Percentiles rank a stretch among this genome's conserved stretches.
Evolutionary conservation across 2,329 filamentous ascomycete species (phyloP).

Genomic region (Exophiala sp.): DNA sequence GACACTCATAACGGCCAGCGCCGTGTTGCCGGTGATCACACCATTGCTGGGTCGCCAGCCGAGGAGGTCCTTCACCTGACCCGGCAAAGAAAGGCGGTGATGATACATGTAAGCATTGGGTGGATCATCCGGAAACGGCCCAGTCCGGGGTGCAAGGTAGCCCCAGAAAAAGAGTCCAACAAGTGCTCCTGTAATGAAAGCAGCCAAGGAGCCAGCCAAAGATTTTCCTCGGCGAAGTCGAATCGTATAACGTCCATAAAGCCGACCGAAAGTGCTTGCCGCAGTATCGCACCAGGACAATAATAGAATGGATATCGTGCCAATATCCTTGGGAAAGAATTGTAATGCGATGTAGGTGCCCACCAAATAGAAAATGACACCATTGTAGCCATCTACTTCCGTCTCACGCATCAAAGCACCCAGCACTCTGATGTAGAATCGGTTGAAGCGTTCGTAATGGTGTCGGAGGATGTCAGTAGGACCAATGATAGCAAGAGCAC

Average conservation of each 20-base stretch:
- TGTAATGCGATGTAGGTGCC: conserved; percentile 82
- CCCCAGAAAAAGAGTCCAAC: conserved; percentile 89
- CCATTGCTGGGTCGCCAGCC: conserved; percentile 59
- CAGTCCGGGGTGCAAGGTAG: conserved; percentile 67
- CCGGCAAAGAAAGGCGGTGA: conserved; percentile 69
- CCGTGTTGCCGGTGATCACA: conserved; percentile 65
- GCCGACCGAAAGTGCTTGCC: conserved; percentile 85
- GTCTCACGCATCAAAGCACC: conserved; percentile 96
- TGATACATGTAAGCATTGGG: conserved; percentile 68
- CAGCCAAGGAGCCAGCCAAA: conserved; percentile 80
- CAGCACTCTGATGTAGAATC: conserved; percentile 76
- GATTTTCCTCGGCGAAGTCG: conserved; percentile 84
- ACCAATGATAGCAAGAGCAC: conserved; percentile 77
- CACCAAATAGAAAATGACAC: conserved; percentile 93
- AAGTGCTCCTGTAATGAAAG: conserved; percentile 75
- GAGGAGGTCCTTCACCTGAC: conserved; percentile 54
- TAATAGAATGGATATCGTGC: conserved; percentile 81
- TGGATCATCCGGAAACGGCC: conserved; percentile 66
- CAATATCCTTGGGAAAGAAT: conserved; percentile 90
- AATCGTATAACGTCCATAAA: conserved; percentile 86
- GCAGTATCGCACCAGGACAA: conserved; percentile 98
- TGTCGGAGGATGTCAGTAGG: conserved; percentile 79
- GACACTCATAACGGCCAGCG: conserved; percentile 75
- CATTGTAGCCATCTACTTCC: conserved; percentile 91
- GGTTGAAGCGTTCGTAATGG: conserved; percentile 75